A percentile compares a stretch with the other conserved stretches of the same genome.
These are phyloP conservation scores for Calonectria ilicicola DNA, from an alignment of 2,329 filamentous ascomycete genomes.

Conservation along the genomic window DNA sequence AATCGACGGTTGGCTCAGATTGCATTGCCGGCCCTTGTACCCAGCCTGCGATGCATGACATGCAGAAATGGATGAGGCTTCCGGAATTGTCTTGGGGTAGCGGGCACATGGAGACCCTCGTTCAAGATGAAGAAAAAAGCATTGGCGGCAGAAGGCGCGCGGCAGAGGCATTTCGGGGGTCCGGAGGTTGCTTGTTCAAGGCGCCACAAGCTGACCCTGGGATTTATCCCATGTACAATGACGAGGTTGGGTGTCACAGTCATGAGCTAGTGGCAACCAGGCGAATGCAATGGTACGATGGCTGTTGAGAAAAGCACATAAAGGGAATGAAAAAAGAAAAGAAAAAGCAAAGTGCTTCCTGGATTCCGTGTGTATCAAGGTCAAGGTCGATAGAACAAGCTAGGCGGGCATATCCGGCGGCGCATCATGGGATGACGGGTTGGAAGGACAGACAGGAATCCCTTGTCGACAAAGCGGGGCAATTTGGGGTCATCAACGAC, in stretches of 20 bases:
- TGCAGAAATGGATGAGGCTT: slow-evolving; percentile 27
- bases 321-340: background rate
- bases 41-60: slow-evolving; percentile 12
- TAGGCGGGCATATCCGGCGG: slow-evolving; percentile 32
- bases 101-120: background rate
- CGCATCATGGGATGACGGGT: slow-evolving; percentile 21
- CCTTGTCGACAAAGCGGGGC: slow-evolving; percentile 18
- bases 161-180: slow-evolving; percentile 22
- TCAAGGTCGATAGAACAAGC: slow-evolving; percentile 16
- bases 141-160: slow-evolving; percentile 14
- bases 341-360: slow-evolving; percentile 26
- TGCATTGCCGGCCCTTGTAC: slow-evolving; percentile 15
- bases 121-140: slow-evolving; percentile 17
- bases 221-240: slow-evolving; percentile 8
- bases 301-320: slow-evolving; percentile 25
- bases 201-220: slow-evolving; percentile 13
- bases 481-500: slow-evolving; percentile 6
- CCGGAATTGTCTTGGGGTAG: background rate
- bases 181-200: slow-evolving; percentile 22
- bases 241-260: slow-evolving; percentile 23
- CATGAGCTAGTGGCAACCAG: slow-evolving; percentile 26
- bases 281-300: slow-evolving; percentile 37
- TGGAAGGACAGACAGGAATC: slow-evolving; percentile 18
- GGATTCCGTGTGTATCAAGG: slow-evolving; percentile 13
- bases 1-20: slow-evolving; percentile 22